Conservation (phyloP, 2,329 filamentous ascomycete genomes). For the Huntiella savannae region DNA sequence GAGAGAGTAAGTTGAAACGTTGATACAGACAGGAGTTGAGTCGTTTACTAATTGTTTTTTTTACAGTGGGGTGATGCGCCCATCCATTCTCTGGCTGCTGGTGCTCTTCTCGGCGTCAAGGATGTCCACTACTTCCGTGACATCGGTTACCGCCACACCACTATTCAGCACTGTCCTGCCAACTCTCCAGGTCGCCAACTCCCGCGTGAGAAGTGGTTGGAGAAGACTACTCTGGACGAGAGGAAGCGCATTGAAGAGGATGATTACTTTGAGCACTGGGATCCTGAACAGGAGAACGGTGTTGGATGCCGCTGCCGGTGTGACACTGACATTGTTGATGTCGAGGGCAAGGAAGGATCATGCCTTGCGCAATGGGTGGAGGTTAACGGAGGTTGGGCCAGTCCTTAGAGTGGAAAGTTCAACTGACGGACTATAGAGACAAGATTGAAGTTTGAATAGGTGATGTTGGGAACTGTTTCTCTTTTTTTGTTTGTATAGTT, state of each 20-base stretch:
- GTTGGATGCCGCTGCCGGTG: slow-evolving; percentile 93
- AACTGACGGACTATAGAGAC: background rate
- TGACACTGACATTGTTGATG: slow-evolving; percentile 92
- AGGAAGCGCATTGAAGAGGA: slow-evolving; percentile 81
- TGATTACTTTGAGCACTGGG: slow-evolving; percentile 82
- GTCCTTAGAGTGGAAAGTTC: slow-evolving; percentile 12
- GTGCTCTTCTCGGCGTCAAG: slow-evolving; percentile 57
- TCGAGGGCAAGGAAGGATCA: slow-evolving; percentile 92
- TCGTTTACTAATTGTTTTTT: slow-evolving; percentile 14
- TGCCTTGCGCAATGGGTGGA: slow-evolving; percentile 95
- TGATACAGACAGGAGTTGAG: slow-evolving; percentile 4
- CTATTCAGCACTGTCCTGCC: slow-evolving; percentile 93
- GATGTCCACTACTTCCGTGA: slow-evolving; percentile 99
- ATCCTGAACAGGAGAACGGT: slow-evolving; percentile 80
- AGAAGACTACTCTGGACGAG: slow-evolving; percentile 62
- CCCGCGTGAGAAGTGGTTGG: slow-evolving; percentile 58
- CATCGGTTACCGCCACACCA: slow-evolving; percentile 94
- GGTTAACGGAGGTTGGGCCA: slow-evolving; percentile 81
- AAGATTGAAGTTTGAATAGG: no score
- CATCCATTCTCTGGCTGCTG: slow-evolving; percentile 91
- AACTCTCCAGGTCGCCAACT: slow-evolving; percentile 84
- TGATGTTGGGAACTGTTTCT: no score
- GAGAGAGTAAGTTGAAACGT: slow-evolving; percentile 50
- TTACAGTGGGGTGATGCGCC: slow-evolving; percentile 93
- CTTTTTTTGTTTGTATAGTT: slow-evolving; percentile 1